Conservation (phyloP, 192 early-diverging fungal genomes). For the Coemansia sp. region DNA sequence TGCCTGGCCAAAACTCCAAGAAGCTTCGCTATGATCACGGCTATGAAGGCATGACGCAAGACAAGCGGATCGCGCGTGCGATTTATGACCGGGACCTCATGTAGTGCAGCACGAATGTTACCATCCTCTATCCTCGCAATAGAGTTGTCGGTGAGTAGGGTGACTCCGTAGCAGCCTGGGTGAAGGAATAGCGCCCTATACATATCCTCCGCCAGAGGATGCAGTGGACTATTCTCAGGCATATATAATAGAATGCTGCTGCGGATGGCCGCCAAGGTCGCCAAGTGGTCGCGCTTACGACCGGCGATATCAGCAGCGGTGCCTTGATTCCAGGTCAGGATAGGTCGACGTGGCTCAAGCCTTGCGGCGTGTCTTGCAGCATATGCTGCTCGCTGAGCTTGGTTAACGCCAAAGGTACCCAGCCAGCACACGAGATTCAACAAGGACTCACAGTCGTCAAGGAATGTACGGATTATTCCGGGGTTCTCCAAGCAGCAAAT, state of each 20-base stretch:
- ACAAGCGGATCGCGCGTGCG: not conserved
- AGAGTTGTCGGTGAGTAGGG: not conserved
- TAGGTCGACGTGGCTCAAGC: not conserved
- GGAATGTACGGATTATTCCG: not conserved
- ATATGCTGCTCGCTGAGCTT: not conserved
- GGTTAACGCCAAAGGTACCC: not conserved
- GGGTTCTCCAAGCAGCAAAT: conserved; percentile 11
- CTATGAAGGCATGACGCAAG: not conserved
- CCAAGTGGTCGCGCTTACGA: not conserved
- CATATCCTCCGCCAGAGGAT: not conserved
- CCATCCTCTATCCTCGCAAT: not conserved
- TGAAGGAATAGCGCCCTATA: not conserved
- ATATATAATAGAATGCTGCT: not conserved
- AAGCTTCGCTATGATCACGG: not conserved
- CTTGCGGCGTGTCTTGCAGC: not conserved
- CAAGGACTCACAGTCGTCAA: conserved; percentile 23
- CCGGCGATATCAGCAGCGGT: not conserved
- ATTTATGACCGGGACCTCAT: not conserved
- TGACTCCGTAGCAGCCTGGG: not conserved
- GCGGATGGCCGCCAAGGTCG: not conserved
- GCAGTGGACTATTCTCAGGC: not conserved
- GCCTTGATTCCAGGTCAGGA: not conserved
- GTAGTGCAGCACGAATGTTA: not conserved
- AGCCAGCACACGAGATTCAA: not conserved
- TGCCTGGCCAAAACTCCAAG: not conserved